Conservation (phyloP, 164 flowering plant genomes). For the Aristolochia californica region DNA sequence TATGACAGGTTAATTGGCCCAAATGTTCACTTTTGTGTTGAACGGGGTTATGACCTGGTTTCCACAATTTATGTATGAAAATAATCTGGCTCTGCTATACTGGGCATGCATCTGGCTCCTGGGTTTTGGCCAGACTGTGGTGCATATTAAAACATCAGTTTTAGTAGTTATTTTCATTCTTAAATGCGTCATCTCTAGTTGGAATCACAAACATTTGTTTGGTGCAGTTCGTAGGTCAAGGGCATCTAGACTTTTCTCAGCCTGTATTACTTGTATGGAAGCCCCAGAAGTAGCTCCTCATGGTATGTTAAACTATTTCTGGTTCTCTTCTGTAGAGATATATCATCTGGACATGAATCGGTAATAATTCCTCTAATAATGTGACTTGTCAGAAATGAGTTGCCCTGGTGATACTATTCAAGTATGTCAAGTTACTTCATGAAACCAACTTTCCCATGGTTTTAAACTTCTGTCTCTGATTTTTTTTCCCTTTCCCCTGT, state of each 20-base stretch:
- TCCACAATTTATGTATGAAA: not conserved
- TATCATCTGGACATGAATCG: too few species aligned
- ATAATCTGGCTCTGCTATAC: not conserved
- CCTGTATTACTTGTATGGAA: conserved; percentile 83
- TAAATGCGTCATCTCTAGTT: not conserved
- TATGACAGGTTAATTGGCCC: too few species aligned
- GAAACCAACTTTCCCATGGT: not conserved
- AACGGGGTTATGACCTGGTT: too few species aligned
- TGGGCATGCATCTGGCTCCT: not conserved
- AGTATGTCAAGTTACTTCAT: too few species aligned
- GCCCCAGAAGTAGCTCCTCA: conserved; percentile 49
- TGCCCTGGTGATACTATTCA: too few species aligned
- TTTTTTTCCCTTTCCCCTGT: conserved; percentile 8
- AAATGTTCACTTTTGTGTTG: too few species aligned
- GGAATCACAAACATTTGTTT: not conserved
- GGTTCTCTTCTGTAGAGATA: not conserved
- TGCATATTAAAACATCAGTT: conserved; percentile 1
- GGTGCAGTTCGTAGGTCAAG: conserved; percentile 35
- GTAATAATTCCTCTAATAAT: too few species aligned
- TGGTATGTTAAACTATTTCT: conserved; percentile 35
- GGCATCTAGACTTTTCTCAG: conserved; percentile 35
- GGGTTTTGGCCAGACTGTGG: not conserved
- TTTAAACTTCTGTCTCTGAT: not conserved
- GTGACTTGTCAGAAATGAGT: too few species aligned
- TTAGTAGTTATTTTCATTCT: conserved; percentile 2